Evolutionary conservation across 2,329 filamentous ascomycete genomes (phyloP), one percentile per base, ranked within the genome.

Genomic region (Talaromyces sp.): DNA sequence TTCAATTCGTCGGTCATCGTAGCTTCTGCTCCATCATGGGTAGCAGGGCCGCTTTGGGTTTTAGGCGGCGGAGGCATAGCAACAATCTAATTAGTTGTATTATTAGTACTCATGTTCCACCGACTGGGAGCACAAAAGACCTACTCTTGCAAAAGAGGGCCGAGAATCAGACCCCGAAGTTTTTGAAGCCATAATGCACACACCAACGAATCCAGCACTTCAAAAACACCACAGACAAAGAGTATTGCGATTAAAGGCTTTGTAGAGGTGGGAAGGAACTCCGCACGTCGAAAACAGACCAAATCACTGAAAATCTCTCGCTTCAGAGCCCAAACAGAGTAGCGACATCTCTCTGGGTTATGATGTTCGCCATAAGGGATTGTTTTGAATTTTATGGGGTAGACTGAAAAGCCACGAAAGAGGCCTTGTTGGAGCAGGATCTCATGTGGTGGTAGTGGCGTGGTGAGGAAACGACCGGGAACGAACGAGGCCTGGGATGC

Each of bases 61-160:
- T 70, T 68, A 53, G 66, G 63, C 46, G 71, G 70, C 54, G 71
- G 69, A 58, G 73, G 66, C 75, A 79, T 77, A 63, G 76, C 76
- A 64, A 74, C 75, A 66, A 79, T 76, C 76, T 78, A 59, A 54
- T 62, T 24, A n/a, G 60, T 21, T 35, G 3, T 59, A 56, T 61
- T 72, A 46, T 57, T 54, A 26, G 38, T 7, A 17, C 35, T 38
- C 19, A 19, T 56, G 19, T 50, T 54, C 48, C 70, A 54, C 27
- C 46, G 50, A 21, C 17, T 48, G 32, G 27, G 32, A 46, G 35
- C 46, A 27, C 27, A 11, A 14, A 41, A n/a, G 26, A 68, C 80
- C 61, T 78, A 90, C 89, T 83, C 90, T 91, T 75, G 89, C 89
- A 80, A 92, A 92, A 50, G 88, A 90, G 67, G 87, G 83, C 75